Evolutionary conservation across 1,284 basidiomycete genomes (phyloP), one percentile per base, ranked within the genome.

Genomic region (Ceratobasidium sp.): DNA sequence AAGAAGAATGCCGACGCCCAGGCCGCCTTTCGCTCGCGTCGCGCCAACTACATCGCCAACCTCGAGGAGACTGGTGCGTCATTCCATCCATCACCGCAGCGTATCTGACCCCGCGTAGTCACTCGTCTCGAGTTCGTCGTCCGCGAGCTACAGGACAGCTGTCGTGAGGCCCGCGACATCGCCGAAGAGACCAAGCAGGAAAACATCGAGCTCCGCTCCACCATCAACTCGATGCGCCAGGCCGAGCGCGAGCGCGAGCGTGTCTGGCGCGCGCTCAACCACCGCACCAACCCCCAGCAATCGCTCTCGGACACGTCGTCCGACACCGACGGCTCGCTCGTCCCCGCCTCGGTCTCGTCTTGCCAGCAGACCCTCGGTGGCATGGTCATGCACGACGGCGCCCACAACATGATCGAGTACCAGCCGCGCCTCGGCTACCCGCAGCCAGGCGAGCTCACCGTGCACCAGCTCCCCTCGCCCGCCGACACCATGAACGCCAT

Each of bases 1-100:
- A 92, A 91, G 84, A 93, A 92, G 83, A 92, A 92, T 76, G 91
- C 91, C 54, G 89, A 91, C 79, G 88, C 88, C 0, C 88, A 91
- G 70, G 75, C 75, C 42, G 75, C 75, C 11, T 76, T 76, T 51
- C 38, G 75, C 23, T 73, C 73, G 51, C 83, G 91, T 77, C 84
- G 91, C 75, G 89, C 90, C 63, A 92, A 91, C 80, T 93, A 93
- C 79, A 93, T 93, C 78, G 87, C 90, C 58, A 92, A 91, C n/a
- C 85, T 93, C 75, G 92, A 93, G 80, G 91, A 92, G 80, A 92
- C 91, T 83, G 91, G 91, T 90, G 78, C 75, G 82, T 80, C 36
- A 44, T 48, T 36, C 16, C 42, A 28, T 28, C 28, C 11, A 12
- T 33, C 44, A 8, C 25, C 16, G 25, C 42, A 4, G 77, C 30